These are phyloP conservation scores for Rhododendron molle DNA, from an alignment of 148 eudicot species.

Conservation along the genomic window DNA sequence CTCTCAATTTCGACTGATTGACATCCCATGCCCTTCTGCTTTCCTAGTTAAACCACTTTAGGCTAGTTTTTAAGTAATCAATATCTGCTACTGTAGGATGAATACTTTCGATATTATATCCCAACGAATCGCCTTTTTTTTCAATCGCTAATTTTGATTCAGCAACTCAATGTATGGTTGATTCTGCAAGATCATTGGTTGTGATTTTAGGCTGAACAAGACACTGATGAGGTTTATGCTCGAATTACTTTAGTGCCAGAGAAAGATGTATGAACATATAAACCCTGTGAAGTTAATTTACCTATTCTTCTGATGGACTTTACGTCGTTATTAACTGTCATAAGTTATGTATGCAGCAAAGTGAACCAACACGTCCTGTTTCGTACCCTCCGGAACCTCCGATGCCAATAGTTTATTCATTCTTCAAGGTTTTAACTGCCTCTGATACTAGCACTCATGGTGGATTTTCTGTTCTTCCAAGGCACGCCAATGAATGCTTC, in stretches of 20 bases:
- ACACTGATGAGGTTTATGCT: constrained; percentile 90
- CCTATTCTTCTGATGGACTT: not conserved
- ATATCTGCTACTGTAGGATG: too few species aligned
- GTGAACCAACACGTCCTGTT: constrained; percentile 60
- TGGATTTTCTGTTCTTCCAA: constrained; percentile 87
- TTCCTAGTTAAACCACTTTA: not conserved
- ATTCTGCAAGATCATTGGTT: not conserved
- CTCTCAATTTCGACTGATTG: too few species aligned
- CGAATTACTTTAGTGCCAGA: constrained; percentile 81
- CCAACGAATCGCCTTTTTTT: not conserved
- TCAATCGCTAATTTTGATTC: not conserved
- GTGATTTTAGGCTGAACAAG: constrained; percentile 79
- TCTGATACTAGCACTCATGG: constrained; percentile 95
- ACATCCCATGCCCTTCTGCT: not conserved
- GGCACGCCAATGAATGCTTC: constrained; percentile 90
- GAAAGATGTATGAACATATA: constrained; percentile 48
- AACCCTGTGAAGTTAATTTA: not conserved
- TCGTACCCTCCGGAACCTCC: constrained; percentile 47
- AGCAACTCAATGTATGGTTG: not conserved
- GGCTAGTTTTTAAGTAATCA: not conserved
- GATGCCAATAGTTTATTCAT: constrained; percentile 58
- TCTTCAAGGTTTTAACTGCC: constrained; percentile 85
- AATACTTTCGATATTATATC: not conserved
- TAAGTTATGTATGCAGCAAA: constrained; percentile 45
- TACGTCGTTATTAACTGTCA: not conserved